A percentile compares a stretch with the other conserved stretches of the same genome.
These are phyloP conservation scores for Azolla pinnata DNA, from an alignment of 75 land plant genomes.

Conservation along the genomic window DNA sequence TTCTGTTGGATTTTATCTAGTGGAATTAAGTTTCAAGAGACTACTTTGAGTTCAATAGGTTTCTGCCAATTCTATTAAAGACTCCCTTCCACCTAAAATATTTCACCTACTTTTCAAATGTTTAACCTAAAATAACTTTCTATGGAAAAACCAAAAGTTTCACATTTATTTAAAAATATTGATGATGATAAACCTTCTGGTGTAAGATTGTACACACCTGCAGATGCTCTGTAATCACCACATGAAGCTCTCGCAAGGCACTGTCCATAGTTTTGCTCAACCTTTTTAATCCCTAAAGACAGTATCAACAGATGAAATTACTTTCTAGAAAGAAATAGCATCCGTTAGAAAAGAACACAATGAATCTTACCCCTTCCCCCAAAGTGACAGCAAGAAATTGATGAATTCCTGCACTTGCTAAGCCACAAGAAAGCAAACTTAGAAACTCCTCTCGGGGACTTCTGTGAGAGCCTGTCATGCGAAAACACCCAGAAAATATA, in stretches of 20 bases:
- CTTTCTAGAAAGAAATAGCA: too few species aligned
- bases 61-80: too few species aligned
- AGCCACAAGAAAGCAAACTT: slow-evolving; percentile 74
- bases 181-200: too few species aligned
- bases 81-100: too few species aligned
- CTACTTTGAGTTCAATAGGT: too few species aligned
- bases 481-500: not conserved
- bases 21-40: too few species aligned
- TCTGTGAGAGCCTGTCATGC: slow-evolving; percentile 27
- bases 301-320: too few species aligned
- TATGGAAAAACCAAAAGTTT: not conserved
- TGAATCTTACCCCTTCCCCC: slow-evolving; percentile 67
- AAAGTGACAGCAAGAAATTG: slow-evolving; percentile 89
- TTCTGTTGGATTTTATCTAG: too few species aligned
- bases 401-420: slow-evolving; percentile 76
- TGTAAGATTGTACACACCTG: slow-evolving; percentile 45
- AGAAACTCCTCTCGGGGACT: slow-evolving; percentile 74
- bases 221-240: slow-evolving; percentile 58
- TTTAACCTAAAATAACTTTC: not conserved
- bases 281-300: slow-evolving; percentile 89
- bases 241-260: slow-evolving; percentile 75
- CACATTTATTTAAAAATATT: too few species aligned
- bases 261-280: slow-evolving; percentile 57
- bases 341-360: not conserved
- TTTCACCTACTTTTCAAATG: too few species aligned